These are phyloP conservation scores for Phaeosphaeria sp. DNA, from an alignment of 2,329 filamentous ascomycete species.

Conservation along the genomic window DNA sequence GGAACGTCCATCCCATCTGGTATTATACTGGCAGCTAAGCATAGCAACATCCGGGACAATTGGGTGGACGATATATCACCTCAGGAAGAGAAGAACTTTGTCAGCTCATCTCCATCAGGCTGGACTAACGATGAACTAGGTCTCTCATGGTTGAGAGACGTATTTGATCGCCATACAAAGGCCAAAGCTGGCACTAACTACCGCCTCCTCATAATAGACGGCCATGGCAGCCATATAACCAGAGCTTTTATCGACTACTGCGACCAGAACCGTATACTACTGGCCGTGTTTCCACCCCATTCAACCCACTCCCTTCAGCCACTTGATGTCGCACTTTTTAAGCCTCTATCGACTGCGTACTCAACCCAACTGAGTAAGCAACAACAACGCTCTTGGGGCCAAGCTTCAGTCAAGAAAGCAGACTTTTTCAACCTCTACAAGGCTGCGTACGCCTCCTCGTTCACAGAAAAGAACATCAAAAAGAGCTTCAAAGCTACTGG, in stretches of 20 bases:
- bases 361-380: neutral
- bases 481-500: conserved; percentile 10
- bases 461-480: conserved; percentile 5
- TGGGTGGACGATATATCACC: too few species aligned
- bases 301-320: conserved; percentile 14
- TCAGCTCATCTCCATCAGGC: neutral
- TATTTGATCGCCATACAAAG: conserved; percentile 5
- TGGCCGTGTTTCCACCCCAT: conserved; percentile 9
- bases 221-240: conserved; percentile 11
- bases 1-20: too few species aligned
- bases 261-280: conserved; percentile 7
- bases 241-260: conserved; percentile 12
- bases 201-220: conserved; percentile 12
- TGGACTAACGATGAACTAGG: conserved; percentile 6
- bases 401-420: conserved; percentile 8
- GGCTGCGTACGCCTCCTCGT: conserved; percentile 8
- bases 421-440: conserved; percentile 16
- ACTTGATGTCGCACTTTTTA: conserved; percentile 3
- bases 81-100: too few species aligned
- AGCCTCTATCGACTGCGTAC: neutral
- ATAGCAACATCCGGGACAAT: too few species aligned
- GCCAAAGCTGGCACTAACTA: neutral
- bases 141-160: neutral
- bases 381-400: neutral
- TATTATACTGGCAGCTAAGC: too few species aligned